Percentiles rank a stretch among this genome's conserved stretches.
These are phyloP conservation scores for Alternaria ventricosa DNA, from an alignment of 2,329 filamentous ascomycete species.

Conservation along the genomic window DNA sequence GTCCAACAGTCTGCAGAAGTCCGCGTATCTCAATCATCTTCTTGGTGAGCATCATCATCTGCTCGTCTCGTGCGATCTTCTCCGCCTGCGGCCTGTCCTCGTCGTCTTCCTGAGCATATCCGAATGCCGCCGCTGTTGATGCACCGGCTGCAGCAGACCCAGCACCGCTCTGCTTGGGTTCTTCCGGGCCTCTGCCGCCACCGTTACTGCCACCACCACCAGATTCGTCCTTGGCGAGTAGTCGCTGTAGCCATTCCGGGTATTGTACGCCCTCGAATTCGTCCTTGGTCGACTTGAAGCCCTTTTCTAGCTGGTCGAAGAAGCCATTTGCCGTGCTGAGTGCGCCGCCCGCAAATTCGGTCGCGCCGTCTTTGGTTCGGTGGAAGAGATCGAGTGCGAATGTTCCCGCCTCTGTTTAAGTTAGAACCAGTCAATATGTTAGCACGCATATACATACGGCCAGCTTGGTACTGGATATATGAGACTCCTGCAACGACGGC, in stretches of 20 bases:
- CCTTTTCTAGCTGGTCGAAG: conserved; percentile 77
- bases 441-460: conserved; percentile 63
- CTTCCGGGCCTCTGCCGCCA: conserved; percentile 51
- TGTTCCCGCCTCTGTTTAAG: conserved; percentile 79
- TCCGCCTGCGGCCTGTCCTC: conserved; percentile 69
- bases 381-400: conserved; percentile 79
- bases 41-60: conserved; percentile 99
- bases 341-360: conserved; percentile 70
- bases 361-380: conserved; percentile 73
- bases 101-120: conserved; percentile 73
- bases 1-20: conserved; percentile 88
- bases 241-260: conserved; percentile 78
- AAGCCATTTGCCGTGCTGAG: conserved; percentile 77
- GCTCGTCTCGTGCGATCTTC: conserved; percentile 82
- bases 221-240: conserved; percentile 59
- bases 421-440: no score
- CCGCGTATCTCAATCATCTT: conserved; percentile 99
- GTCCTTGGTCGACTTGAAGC: conserved; percentile 85
- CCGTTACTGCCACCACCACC: conserved; percentile 46
- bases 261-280: conserved; percentile 73
- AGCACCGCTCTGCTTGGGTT: conserved; percentile 62
- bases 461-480: conserved; percentile 95
- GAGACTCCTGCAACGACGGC: conserved; percentile 84
- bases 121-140: conserved; percentile 79
- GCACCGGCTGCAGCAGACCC: conserved; percentile 68